phyloP scores from a whole-genome alignment of 805 yeast genomes.

The Saccharomycopsis sp. region DNA sequence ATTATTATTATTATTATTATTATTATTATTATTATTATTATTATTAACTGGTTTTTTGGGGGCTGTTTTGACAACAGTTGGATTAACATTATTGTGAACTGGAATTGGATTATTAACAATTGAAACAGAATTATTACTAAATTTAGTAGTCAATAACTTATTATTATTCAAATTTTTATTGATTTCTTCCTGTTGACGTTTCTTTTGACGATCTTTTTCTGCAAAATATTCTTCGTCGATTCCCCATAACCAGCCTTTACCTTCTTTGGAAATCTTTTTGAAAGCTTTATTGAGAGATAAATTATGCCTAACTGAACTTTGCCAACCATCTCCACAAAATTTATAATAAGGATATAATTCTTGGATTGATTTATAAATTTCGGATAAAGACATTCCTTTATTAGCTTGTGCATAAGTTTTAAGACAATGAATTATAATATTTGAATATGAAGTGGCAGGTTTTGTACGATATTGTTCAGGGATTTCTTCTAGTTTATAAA shows the following conservation, averaged over 20 bases:
- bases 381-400: slow-evolving; percentile 72
- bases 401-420: slow-evolving; percentile 38
- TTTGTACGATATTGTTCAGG: slow-evolving; percentile 81
- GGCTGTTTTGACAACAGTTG: not conserved
- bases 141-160: not conserved
- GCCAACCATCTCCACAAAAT: slow-evolving; percentile 98
- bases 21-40: slow-evolving; percentile 20
- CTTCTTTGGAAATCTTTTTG: slow-evolving; percentile 69
- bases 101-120: not conserved
- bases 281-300: slow-evolving; percentile 83
- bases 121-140: not conserved
- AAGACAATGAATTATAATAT: slow-evolving; percentile 70
- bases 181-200: slow-evolving; percentile 37
- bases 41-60: not conserved
- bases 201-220: slow-evolving; percentile 69
- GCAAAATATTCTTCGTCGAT: slow-evolving; percentile 76
- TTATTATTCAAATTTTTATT: too few species aligned
- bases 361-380: slow-evolving; percentile 78
- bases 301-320: slow-evolving; percentile 92
- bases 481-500: slow-evolving; percentile 71
- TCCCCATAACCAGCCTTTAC: slow-evolving; percentile 95
- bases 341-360: slow-evolving; percentile 84
- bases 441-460: slow-evolving; percentile 74
- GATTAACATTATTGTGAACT: not conserved
- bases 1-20: too few species aligned